Percentiles rank a stretch among this genome's conserved stretches.
phyloP scores from a whole-genome alignment of 2,329 filamentous ascomycete genomes.

The Monilinia laxa region DNA sequence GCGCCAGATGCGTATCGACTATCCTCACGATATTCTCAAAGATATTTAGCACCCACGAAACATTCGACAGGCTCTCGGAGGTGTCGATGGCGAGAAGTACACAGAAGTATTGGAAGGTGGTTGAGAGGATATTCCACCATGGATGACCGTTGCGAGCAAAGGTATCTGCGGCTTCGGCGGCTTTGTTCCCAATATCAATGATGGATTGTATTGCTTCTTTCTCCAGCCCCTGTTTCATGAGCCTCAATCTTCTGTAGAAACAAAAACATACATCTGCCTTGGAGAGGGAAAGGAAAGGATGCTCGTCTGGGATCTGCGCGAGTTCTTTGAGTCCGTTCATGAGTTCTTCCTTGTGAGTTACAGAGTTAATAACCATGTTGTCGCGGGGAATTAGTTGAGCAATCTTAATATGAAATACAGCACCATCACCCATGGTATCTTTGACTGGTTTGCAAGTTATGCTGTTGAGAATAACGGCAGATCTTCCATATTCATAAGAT shows the following conservation, averaged over 20 bases:
- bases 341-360: slow-evolving; percentile 8
- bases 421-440: neutral
- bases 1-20: slow-evolving; percentile 29
- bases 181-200: slow-evolving; percentile 19
- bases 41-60: slow-evolving; percentile 29
- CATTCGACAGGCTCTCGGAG: slow-evolving; percentile 28
- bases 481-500: slow-evolving; percentile 29
- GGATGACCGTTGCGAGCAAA: slow-evolving; percentile 26
- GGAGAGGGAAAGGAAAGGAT: slow-evolving; percentile 25
- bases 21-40: slow-evolving; percentile 27
- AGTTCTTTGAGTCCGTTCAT: slow-evolving; percentile 17
- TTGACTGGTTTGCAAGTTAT: slow-evolving; percentile 27
- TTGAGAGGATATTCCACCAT: slow-evolving; percentile 34
- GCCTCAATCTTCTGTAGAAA: slow-evolving; percentile 29
- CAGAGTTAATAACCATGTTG: slow-evolving; percentile 3
- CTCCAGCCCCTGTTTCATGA: slow-evolving; percentile 18
- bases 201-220: slow-evolving; percentile 11
- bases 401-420: slow-evolving; percentile 24
- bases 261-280: slow-evolving; percentile 33
- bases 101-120: slow-evolving; percentile 32
- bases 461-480: slow-evolving; percentile 28
- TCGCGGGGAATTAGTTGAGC: slow-evolving; percentile 27
- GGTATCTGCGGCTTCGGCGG: slow-evolving; percentile 28
- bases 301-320: slow-evolving; percentile 9
- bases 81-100: slow-evolving; percentile 32